phyloP scores from a whole-genome alignment of 2,329 filamentous ascomycete genomes.

The Xylaria sp. region DNA sequence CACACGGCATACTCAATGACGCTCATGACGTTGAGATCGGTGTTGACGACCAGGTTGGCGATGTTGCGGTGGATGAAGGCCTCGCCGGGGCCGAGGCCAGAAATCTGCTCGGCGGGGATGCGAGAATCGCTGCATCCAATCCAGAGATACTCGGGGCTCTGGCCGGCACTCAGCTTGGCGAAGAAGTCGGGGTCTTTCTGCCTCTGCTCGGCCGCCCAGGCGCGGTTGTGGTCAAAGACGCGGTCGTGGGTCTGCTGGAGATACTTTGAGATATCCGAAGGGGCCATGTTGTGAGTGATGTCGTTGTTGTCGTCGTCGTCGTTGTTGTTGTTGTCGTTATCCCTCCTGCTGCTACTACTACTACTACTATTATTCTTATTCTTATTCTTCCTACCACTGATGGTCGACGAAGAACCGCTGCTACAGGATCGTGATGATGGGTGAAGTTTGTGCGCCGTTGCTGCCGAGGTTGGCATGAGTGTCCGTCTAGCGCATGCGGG shows the following conservation, averaged over 20 bases:
- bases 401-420: conserved; percentile 21
- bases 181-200: conserved; percentile 73
- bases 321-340: not conserved
- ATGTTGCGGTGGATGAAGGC: conserved; percentile 97
- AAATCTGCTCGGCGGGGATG: conserved; percentile 89
- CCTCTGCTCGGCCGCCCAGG: conserved; percentile 70
- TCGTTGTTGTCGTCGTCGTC: conserved; percentile 1
- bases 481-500: conserved; percentile 30
- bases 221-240: conserved; percentile 74
- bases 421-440: conserved; percentile 21
- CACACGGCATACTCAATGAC: conserved; percentile 89
- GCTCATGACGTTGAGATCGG: conserved; percentile 80
- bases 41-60: conserved; percentile 84
- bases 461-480: conserved; percentile 3
- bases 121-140: conserved; percentile 92
- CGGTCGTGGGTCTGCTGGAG: conserved; percentile 72
- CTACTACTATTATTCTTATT: conserved; percentile 1
- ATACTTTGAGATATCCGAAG: conserved; percentile 61
- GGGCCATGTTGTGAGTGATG: conserved; percentile 41
- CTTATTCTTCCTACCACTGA: conserved; percentile 10
- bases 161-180: conserved; percentile 69
- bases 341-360: not conserved
- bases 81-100: conserved; percentile 85
- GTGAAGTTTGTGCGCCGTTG: not conserved
- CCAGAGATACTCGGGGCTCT: conserved; percentile 80